Conservation (phyloP, 192 early-diverging fungal genomes). For the Coemansia sp. region DNA sequence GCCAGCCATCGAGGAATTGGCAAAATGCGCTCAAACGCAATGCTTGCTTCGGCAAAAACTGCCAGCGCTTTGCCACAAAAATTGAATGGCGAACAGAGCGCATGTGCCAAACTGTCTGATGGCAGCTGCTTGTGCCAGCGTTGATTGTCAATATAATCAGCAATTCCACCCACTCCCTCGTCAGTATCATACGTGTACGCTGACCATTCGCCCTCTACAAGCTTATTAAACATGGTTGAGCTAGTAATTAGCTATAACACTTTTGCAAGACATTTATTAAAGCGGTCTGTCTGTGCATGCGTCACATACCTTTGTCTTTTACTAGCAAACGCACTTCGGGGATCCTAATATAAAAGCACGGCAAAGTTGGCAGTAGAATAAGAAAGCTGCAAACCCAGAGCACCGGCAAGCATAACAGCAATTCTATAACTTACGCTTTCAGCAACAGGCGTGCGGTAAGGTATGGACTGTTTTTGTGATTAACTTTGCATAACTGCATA, state of each 20-base stretch:
- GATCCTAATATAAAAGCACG: slow-evolving; percentile 18
- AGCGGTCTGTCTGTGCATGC: not conserved
- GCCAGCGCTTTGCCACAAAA: slow-evolving; percentile 36
- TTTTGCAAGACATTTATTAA: not conserved
- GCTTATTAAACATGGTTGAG: not conserved
- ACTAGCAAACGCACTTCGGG: slow-evolving; percentile 38
- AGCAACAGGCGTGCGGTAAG: slow-evolving; percentile 45
- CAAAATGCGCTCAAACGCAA: slow-evolving; percentile 20
- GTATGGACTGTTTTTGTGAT: slow-evolving; percentile 37
- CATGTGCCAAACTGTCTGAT: slow-evolving; percentile 9
- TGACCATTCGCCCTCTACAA: slow-evolving; percentile 21
- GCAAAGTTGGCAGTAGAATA: not conserved
- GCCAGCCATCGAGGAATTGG: slow-evolving; percentile 52
- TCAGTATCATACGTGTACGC: slow-evolving; percentile 21
- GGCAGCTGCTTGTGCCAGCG: slow-evolving; percentile 9
- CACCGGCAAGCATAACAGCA: not conserved
- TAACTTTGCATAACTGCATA: slow-evolving; percentile 32
- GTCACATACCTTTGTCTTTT: slow-evolving; percentile 10
- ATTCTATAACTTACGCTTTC: slow-evolving; percentile 23
- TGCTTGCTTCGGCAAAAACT: slow-evolving; percentile 32
- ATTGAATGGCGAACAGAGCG: slow-evolving; percentile 47
- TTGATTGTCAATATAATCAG: slow-evolving; percentile 34
- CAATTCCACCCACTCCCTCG: slow-evolving; percentile 10
- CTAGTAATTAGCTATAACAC: not conserved
- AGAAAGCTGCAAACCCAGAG: not conserved